Base-by-base conservation (phyloP, 768 basidiomycete genomes). In the Dictyophora rubrovolvata region DNA sequence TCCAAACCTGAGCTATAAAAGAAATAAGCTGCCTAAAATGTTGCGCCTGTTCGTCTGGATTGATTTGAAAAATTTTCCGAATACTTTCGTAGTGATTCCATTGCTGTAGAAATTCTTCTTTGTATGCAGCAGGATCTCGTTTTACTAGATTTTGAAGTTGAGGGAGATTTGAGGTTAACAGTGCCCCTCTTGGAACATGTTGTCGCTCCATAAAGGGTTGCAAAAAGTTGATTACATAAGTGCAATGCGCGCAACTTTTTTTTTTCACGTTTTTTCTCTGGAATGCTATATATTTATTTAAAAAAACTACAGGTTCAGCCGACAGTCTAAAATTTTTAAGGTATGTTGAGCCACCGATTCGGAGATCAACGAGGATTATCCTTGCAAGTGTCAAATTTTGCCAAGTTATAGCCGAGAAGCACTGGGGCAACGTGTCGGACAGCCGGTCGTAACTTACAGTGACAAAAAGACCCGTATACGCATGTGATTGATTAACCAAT, bases 141-240 rank as follows among this genome's bases (percentile, higher is more conserved):
- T 99, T 99, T 70, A 99, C 93, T 55, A 98, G 78, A 69, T 97
- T 97, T 70, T 98, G 95, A 8, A 99, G 79, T 68, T 96, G 92
- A 0, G 96, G 94, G 9, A 97, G 81, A 68, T 95, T 95, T 16
- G 89, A 82, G 34, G 90, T 86, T 64, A 95, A 80, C 57, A 93
- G 79, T 54, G 87, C 77, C 53, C 88, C 89, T 59, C 89, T 63
- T 36, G 67, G 58, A n/a, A 61, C 47, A 37, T 60, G 61, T 46
- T 53, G 53, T 50, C 54, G 60, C 23, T 60, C 64, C 65, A 65
- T 65, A 20, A 42, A 5, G 6, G 53, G n/a, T 20, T 55, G 21
- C 23, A 55, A 55, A n/a, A 42, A 14, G 12, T 42, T 42, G 42
- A 42, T 42, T 42, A 42, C 42, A n/a, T 42, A 42, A 52, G 34